phyloP scores from a whole-genome alignment of 306 rosid genomes.

The Arachis hypogaea region DNA sequence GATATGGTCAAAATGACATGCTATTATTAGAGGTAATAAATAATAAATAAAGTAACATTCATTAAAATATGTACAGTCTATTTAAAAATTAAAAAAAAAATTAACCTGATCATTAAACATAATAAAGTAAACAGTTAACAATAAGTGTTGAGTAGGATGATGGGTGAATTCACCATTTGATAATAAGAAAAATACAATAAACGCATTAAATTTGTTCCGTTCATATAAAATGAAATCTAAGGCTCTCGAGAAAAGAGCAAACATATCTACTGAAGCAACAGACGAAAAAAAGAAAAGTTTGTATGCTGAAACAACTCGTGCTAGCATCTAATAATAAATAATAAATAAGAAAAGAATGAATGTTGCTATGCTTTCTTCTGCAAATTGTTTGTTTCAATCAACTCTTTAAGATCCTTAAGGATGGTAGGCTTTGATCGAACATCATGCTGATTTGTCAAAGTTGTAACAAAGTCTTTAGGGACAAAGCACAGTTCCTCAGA shows the following conservation, averaged over 20 bases:
- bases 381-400: slow-evolving; percentile 26
- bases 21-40: too few species aligned
- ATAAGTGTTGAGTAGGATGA: neutral
- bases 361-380: slow-evolving; percentile 26
- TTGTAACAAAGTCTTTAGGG: slow-evolving; percentile 49
- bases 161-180: neutral
- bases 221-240: slow-evolving; percentile 28
- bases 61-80: too few species aligned
- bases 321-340: too few species aligned
- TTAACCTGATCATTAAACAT: too few species aligned
- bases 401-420: slow-evolving; percentile 43
- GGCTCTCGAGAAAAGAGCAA: slow-evolving; percentile 12
- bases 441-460: slow-evolving; percentile 40
- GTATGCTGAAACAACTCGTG: neutral
- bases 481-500: slow-evolving; percentile 69
- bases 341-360: neutral
- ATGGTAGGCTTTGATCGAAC: slow-evolving; percentile 48
- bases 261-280: neutral
- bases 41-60: too few species aligned
- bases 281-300: neutral
- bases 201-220: neutral
- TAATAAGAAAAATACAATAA: neutral
- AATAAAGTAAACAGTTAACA: too few species aligned
- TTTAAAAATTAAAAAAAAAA: too few species aligned
- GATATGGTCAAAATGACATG: too few species aligned